Evolutionary conservation across 257 asterid species (phyloP).

Genomic region (Nicotiana tabacum): DNA sequence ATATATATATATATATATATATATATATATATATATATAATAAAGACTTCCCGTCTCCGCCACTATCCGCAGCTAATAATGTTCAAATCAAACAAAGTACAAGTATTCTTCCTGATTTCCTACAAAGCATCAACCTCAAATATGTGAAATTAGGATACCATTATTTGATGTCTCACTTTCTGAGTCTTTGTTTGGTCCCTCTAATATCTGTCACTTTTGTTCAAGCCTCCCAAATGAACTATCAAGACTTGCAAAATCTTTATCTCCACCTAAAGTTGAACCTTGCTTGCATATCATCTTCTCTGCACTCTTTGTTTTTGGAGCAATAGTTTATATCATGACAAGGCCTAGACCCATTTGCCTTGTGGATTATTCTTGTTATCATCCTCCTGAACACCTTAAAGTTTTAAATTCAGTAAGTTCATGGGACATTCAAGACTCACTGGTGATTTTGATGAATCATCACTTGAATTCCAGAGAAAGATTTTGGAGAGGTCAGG

Average conservation of each 20-base stretch:
- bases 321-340: conserved; percentile 23
- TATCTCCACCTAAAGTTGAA: conserved; percentile 18
- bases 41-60: not conserved
- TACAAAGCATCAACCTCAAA: conserved; percentile 19
- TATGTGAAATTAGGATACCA: conserved; percentile 31
- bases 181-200: conserved; percentile 18
- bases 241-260: conserved; percentile 16
- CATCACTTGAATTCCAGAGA: conserved; percentile 37
- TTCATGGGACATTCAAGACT: conserved; percentile 35
- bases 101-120: conserved; percentile 12
- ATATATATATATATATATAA: no score
- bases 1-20: no score
- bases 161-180: conserved; percentile 23
- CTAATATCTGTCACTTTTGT: conserved; percentile 4
- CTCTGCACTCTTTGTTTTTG: conserved; percentile 22
- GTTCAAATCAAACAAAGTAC: not conserved
- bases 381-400: conserved; percentile 30
- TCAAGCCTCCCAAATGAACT: conserved; percentile 24
- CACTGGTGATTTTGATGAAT: conserved; percentile 29
- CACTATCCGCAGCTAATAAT: not conserved
- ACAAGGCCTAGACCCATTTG: conserved; percentile 43
- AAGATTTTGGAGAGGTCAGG: conserved; percentile 41
- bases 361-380: conserved; percentile 39
- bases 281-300: conserved; percentile 3
- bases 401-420: conserved; percentile 11